Conservation (phyloP, 1,139 yeast species). For the Diutina siamensis region DNA sequence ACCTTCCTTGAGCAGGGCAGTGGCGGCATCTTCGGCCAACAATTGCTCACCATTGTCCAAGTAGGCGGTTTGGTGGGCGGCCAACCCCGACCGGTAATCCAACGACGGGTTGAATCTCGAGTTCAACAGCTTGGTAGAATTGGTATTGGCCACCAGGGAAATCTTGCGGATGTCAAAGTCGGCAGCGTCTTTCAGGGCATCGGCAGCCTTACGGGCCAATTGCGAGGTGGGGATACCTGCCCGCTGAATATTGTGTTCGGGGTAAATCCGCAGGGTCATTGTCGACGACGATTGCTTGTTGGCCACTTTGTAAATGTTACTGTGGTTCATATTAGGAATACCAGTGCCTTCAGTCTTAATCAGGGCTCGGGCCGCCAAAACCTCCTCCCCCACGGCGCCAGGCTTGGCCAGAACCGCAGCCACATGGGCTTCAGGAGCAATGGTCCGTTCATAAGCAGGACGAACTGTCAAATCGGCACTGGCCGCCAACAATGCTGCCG, state of each 20-base stretch:
- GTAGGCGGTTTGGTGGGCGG: constrained; percentile 16
- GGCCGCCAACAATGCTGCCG: constrained; percentile 68
- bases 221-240: constrained; percentile 1
- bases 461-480: constrained; percentile 51
- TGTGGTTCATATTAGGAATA: constrained; percentile 24
- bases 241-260: constrained; percentile 20
- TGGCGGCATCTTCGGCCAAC: constrained; percentile 29
- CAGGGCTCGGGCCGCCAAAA: constrained; percentile 23
- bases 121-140: constrained; percentile 29
- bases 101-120: constrained; percentile 34
- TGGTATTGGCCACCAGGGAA: constrained; percentile 30
- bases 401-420: constrained; percentile 50
- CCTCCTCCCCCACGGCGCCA: constrained; percentile 7
- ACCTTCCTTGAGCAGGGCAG: constrained; percentile 23
- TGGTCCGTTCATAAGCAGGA: constrained; percentile 45
- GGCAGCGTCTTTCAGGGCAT: background rate
- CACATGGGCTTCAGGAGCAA: constrained; percentile 55
- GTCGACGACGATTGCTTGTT: constrained; percentile 23
- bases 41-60: constrained; percentile 20
- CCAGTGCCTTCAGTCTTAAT: constrained; percentile 16
- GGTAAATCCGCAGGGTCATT: constrained; percentile 35
- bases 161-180: constrained; percentile 31
- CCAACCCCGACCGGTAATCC: constrained; percentile 33
- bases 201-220: constrained; percentile 4
- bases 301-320: constrained; percentile 31